Conservation (phyloP, 169 alveolate species). For the Cyclospora cayetanensis region DNA sequence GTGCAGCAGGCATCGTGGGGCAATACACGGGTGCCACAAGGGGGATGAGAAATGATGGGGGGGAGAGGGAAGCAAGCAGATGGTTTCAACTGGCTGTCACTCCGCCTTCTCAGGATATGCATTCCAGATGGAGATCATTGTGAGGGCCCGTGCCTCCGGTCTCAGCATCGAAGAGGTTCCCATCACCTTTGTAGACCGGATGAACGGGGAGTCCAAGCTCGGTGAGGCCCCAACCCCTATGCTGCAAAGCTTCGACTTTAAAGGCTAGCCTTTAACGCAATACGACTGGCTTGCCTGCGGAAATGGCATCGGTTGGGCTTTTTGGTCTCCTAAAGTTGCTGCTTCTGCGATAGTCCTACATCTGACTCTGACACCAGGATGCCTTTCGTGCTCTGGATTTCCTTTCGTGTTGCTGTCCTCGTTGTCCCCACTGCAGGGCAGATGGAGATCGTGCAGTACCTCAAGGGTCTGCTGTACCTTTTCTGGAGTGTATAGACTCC, state of each 20-base stretch:
- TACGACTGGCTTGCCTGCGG: neutral
- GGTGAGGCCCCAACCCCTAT: too few species aligned
- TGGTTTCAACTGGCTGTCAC: neutral
- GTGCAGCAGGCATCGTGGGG: too few species aligned
- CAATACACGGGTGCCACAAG: too few species aligned
- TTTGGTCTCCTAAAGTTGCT: neutral
- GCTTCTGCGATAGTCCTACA: neutral
- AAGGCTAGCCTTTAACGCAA: neutral
- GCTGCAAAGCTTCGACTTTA: too few species aligned
- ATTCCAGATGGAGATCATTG: slow-evolving; percentile 97
- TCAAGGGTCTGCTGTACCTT: slow-evolving; percentile 90
- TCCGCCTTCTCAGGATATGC: slow-evolving; percentile 90
- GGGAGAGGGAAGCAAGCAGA: too few species aligned
- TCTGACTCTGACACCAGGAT: too few species aligned
- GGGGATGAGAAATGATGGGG: too few species aligned
- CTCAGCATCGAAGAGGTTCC: slow-evolving; percentile 96
- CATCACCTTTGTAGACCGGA: slow-evolving; percentile 96
- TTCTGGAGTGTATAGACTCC: slow-evolving; percentile 85
- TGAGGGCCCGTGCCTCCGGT: slow-evolving; percentile 91
- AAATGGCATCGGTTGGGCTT: neutral
- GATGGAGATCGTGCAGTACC: slow-evolving; percentile 90
- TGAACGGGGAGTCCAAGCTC: slow-evolving; percentile 96
- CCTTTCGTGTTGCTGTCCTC: neutral
- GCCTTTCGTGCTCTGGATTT: too few species aligned
- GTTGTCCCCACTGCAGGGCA: slow-evolving; percentile 72